Percentiles rank a stretch among this genome's conserved stretches.
Conservation (phyloP, 2,329 filamentous ascomycete species). For the Fusarium anguioides region DNA sequence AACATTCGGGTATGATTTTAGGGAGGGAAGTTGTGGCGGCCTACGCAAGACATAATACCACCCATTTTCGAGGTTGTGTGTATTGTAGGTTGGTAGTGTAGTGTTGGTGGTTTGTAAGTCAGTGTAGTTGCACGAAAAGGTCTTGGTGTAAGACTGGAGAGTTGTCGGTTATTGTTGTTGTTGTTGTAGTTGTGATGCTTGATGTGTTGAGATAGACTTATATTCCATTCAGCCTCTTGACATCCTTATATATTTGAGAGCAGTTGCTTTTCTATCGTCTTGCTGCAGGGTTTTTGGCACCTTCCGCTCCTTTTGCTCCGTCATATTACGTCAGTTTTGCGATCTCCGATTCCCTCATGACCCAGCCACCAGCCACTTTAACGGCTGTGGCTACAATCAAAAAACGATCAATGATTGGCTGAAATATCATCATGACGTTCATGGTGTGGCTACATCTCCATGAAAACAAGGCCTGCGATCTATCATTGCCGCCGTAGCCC, state of each 20-base stretch:
- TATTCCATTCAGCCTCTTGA: not conserved
- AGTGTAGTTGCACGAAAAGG: conserved; percentile 1
- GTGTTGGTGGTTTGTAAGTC: conserved; percentile 12
- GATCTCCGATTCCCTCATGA: conserved; percentile 32
- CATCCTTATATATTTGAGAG: conserved; percentile 30
- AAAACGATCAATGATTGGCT: conserved; percentile 10
- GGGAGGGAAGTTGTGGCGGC: conserved; percentile 50
- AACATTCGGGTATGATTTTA: conserved; percentile 10
- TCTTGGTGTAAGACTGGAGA: conserved; percentile 1
- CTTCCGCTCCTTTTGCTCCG: conserved; percentile 5
- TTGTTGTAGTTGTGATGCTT: conserved; percentile 18
- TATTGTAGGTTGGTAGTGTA: conserved; percentile 20
- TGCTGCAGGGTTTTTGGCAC: conserved; percentile 15
- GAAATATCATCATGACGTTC: conserved; percentile 15
- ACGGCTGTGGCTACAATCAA: conserved; percentile 23
- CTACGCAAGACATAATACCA: conserved; percentile 85
- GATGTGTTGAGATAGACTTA: not conserved
- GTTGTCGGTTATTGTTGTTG: not conserved
- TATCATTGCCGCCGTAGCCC: conserved; percentile 30
- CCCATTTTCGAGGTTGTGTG: conserved; percentile 68
- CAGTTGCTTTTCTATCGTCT: not conserved
- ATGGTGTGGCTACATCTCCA: conserved; percentile 18
- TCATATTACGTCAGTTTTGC: conserved; percentile 33
- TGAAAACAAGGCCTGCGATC: conserved; percentile 28
- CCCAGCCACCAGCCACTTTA: conserved; percentile 26